Evolutionary conservation across 148 eudicot species (phyloP).

Genomic region (Pharnaceum exiguum): DNA sequence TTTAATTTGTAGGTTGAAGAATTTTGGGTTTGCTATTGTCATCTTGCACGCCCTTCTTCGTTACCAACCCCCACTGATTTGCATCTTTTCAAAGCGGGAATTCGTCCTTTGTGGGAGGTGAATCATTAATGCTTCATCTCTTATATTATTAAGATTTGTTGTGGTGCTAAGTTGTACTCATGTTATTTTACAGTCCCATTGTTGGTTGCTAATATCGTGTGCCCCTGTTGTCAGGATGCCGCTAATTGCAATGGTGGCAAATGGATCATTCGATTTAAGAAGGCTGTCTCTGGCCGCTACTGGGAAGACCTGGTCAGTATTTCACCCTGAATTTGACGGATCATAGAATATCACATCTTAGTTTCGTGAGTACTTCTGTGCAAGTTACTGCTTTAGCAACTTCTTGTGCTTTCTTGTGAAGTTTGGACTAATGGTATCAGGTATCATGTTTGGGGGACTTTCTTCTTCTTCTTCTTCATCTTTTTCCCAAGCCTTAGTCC

Average conservation of each 20-base stretch:
- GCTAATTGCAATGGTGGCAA: conserved; percentile 97
- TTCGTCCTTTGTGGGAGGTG: conserved; percentile 99
- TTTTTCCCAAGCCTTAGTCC: no score
- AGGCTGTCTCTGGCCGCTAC: conserved; percentile 86
- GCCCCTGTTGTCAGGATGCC: conserved; percentile 52
- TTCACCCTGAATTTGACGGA: neutral
- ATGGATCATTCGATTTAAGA: conserved; percentile 95
- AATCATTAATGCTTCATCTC: conserved; percentile 10
- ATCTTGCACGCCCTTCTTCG: conserved; percentile 80
- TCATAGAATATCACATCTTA: neutral
- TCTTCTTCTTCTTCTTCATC: no score
- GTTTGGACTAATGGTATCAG: no score
- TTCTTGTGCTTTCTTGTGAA: no score
- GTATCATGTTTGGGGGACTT: no score
- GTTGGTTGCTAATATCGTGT: conserved; percentile 2
- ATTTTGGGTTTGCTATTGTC: conserved; percentile 95
- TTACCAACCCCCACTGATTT: conserved; percentile 94
- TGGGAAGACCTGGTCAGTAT: conserved; percentile 93
- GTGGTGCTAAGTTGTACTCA: no score
- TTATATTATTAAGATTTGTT: neutral
- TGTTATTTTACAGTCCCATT: neutral
- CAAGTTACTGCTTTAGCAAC: no score
- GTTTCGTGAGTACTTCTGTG: neutral
- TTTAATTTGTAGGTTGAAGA: conserved; percentile 65
- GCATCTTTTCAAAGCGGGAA: conserved; percentile 96